phyloP scores from a whole-genome alignment of 129 eudicot genomes.

The Lactuca sativa region DNA sequence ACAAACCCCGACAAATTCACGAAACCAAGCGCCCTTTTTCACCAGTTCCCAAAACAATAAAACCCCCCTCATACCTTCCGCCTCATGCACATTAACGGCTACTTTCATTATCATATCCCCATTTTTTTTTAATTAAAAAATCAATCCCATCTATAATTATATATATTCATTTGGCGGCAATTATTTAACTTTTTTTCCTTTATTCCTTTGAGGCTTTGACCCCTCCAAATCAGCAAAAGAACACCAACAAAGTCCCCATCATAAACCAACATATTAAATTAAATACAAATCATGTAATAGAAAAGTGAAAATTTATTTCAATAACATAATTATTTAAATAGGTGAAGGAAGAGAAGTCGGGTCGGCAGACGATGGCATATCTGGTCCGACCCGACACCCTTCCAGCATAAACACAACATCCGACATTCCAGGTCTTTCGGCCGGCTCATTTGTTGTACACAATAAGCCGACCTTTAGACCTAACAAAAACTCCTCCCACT shows the following conservation, averaged over 20 bases:
- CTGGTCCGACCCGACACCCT: constrained; percentile 87
- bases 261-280: constrained; percentile 2
- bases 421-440: constrained; percentile 67
- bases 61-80: constrained; percentile 22
- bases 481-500: constrained; percentile 85
- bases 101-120: constrained; percentile 36
- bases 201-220: constrained; percentile 30
- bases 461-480: constrained; percentile 85
- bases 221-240: constrained; percentile 38
- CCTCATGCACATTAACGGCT: constrained; percentile 57
- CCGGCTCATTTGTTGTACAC: constrained; percentile 75
- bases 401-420: constrained; percentile 91
- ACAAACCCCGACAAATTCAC: constrained; percentile 42
- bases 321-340: constrained; percentile 26
- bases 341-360: constrained; percentile 71
- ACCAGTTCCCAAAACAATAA: constrained; percentile 31
- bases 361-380: constrained; percentile 76
- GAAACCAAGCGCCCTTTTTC: constrained; percentile 36
- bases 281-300: constrained; percentile 8
- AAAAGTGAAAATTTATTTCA: neutral
- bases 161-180: constrained; percentile 38
- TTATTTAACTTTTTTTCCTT: constrained; percentile 7
- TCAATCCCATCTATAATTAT: neutral
- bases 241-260: constrained; percentile 10
- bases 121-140: neutral